phyloP scores from a whole-genome alignment of 2,329 filamentous ascomycete species.

The Xylariales sp. region DNA sequence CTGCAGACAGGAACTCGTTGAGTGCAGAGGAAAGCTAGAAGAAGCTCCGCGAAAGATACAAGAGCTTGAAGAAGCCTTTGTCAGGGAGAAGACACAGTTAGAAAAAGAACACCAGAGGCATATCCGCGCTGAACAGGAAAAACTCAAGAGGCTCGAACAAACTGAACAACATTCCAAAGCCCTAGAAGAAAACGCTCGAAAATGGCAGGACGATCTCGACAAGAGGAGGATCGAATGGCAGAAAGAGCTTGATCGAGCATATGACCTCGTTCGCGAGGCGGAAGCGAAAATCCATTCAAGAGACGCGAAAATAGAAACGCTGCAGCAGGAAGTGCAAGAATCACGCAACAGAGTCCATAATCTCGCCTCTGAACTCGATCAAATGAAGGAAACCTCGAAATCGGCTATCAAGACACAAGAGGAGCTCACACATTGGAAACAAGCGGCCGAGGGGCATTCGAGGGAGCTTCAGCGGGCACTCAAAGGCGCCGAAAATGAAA shows the following conservation, averaged over 20 bases:
- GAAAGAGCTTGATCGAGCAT: constrained; percentile 7
- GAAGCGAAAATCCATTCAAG: background rate
- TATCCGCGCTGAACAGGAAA: background rate
- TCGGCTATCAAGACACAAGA: background rate
- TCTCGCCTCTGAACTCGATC: background rate
- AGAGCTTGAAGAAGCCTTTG: background rate
- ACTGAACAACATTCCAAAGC: constrained; percentile 2
- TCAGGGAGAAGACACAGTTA: background rate
- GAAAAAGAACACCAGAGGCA: constrained; percentile 6
- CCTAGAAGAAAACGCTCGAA: constrained; percentile 10
- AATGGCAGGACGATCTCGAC: background rate
- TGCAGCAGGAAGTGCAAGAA: background rate
- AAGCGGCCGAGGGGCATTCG: background rate
- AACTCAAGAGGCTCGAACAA: constrained; percentile 14
- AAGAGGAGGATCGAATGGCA: constrained; percentile 14
- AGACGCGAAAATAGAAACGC: background rate
- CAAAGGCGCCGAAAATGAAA: background rate
- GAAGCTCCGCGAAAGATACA: background rate
- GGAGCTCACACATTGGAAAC: background rate
- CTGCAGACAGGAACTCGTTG: background rate
- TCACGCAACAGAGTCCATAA: background rate
- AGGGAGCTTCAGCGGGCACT: background rate
- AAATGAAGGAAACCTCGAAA: background rate
- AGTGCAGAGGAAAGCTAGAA: background rate
- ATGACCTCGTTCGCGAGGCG: background rate